phyloP scores from a whole-genome alignment of 371 early-diverging fungal species.

The Mortierella sp. region DNA sequence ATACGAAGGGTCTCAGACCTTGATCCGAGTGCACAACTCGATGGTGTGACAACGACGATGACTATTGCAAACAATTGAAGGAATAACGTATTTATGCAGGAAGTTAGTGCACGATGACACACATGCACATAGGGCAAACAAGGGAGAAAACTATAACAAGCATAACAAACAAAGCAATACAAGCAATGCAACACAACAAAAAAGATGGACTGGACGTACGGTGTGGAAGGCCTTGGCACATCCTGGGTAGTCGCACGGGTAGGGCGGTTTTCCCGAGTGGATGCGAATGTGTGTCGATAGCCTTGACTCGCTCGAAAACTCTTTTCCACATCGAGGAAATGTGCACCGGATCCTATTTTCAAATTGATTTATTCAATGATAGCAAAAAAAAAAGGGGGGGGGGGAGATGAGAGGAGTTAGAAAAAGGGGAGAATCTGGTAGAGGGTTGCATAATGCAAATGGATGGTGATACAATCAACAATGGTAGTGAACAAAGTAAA shows the following conservation, averaged over 20 bases:
- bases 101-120: background rate
- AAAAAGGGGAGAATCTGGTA: too few species aligned
- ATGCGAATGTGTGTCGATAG: constrained; percentile 29
- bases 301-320: constrained; percentile 26
- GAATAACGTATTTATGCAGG: background rate
- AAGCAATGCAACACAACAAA: background rate
- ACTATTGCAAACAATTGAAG: background rate
- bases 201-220: constrained; percentile 10
- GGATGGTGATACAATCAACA: background rate
- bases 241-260: constrained; percentile 29
- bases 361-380: background rate
- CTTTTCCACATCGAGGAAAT: constrained; percentile 33
- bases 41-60: constrained; percentile 31
- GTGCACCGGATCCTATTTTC: constrained; percentile 22
- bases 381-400: background rate
- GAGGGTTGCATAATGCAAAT: background rate
- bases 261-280: constrained; percentile 30
- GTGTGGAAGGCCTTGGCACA: constrained; percentile 32
- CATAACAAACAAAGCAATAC: background rate
- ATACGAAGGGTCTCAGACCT: constrained; percentile 27
- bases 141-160: background rate
- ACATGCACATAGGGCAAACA: background rate
- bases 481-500: background rate
- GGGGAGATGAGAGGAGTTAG: too few species aligned
- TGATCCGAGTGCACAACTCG: constrained; percentile 32